Conservation (phyloP, 108 stramenopile genomes). For the Phaeodactylum tricornutum region DNA sequence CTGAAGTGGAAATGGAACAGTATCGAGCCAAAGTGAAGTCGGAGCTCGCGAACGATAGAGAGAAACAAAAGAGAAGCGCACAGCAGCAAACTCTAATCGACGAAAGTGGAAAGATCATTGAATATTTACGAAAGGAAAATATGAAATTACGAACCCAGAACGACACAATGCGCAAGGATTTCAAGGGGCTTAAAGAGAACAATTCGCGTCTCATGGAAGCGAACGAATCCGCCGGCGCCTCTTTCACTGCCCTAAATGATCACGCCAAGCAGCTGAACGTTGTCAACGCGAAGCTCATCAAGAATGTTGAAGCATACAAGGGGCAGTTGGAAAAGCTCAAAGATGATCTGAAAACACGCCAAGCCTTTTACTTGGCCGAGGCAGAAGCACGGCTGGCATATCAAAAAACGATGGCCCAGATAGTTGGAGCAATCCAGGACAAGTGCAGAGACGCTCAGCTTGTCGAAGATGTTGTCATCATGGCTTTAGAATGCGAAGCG, state of each 20-base stretch:
- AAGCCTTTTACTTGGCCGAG: constrained; percentile 53
- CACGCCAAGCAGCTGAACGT: constrained; percentile 52
- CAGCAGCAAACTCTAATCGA: constrained; percentile 61
- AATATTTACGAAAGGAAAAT: constrained; percentile 58
- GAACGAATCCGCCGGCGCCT: constrained; percentile 56
- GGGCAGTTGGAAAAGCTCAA: constrained; percentile 33
- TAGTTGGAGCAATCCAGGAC: constrained; percentile 48
- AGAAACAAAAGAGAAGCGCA: constrained; percentile 18
- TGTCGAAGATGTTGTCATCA: constrained; percentile 37
- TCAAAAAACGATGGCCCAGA: constrained; percentile 37
- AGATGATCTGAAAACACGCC: constrained; percentile 60
- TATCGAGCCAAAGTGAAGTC: constrained; percentile 25
- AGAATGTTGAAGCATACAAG: constrained; percentile 32
- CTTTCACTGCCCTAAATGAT: constrained; percentile 57
- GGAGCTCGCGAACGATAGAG: constrained; percentile 10
- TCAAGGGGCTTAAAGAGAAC: constrained; percentile 51
- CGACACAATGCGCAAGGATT: constrained; percentile 42
- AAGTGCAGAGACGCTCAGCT: constrained; percentile 37
- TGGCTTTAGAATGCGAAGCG: constrained; percentile 45
- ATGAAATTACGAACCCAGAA: constrained; percentile 44
- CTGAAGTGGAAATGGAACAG: constrained; percentile 43
- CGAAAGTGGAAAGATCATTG: constrained; percentile 67
- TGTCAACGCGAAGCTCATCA: constrained; percentile 30
- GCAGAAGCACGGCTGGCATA: constrained; percentile 51
- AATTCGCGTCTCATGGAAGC: constrained; percentile 62